Percentiles rank a stretch among this genome's conserved stretches.
These are phyloP conservation scores for Sinapis alba DNA, from an alignment of 441 rosid genomes.

Conservation along the genomic window DNA sequence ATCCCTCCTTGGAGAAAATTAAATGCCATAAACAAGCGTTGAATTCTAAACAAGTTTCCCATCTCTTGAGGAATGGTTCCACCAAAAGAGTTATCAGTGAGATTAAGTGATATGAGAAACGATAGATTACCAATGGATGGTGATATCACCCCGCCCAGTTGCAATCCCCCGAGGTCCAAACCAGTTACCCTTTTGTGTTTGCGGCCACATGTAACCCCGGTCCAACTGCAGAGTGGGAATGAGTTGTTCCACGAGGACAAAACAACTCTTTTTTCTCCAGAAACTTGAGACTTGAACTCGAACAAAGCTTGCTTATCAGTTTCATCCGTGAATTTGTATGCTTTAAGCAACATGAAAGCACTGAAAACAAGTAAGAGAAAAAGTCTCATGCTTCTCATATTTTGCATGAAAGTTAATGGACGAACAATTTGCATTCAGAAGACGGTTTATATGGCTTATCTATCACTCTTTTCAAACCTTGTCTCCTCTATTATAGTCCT, in stretches of 20 bases:
- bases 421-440: no score
- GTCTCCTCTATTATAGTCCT: no score
- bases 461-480: no score
- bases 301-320: background rate
- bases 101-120: background rate
- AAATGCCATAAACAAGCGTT: background rate
- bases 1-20: background rate
- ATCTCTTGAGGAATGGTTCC: background rate
- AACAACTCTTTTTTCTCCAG: background rate
- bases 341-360: background rate
- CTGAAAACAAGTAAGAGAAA: background rate
- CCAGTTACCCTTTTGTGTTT: background rate
- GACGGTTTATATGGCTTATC: no score
- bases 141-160: background rate
- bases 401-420: background rate
- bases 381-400: conserved; percentile 1
- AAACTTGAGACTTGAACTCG: background rate
- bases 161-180: background rate
- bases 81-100: background rate
- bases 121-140: conserved; percentile 10
- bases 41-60: background rate
- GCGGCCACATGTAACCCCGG: background rate
- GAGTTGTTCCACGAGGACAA: conserved; percentile 6
- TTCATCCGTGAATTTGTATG: background rate
- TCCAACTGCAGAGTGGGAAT: background rate